phyloP scores from a whole-genome alignment of 805 yeast species.

The Sugiyamaella americana region DNA sequence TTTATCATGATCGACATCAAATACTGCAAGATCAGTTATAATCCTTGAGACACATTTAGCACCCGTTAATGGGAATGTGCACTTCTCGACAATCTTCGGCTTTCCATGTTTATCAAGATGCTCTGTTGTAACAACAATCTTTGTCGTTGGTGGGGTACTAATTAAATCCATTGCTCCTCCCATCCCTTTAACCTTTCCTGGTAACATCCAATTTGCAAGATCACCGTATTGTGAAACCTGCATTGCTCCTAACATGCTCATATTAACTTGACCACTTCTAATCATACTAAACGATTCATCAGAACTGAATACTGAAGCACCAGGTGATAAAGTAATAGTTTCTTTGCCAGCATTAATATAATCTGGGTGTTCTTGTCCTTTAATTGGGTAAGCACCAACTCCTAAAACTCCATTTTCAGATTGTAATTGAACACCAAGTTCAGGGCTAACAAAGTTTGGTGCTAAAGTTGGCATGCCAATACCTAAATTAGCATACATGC shows the following conservation, averaged over 20 bases:
- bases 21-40: conserved; percentile 42
- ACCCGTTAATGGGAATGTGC: conserved; percentile 41
- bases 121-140: conserved; percentile 40
- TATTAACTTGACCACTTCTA: conserved; percentile 36
- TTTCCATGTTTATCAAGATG: conserved; percentile 41
- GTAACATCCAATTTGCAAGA: conserved; percentile 44
- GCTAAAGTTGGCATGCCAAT: conserved; percentile 43
- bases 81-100: conserved; percentile 37
- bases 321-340: conserved; percentile 37
- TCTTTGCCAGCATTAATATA: conserved; percentile 43
- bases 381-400: conserved; percentile 36
- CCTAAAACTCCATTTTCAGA: conserved; percentile 42
- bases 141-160: conserved; percentile 36
- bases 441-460: conserved; percentile 33
- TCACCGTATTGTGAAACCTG: conserved; percentile 40
- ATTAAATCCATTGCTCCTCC: conserved; percentile 48
- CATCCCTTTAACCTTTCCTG: conserved; percentile 43
- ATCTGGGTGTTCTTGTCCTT: conserved; percentile 40
- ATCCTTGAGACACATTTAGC: conserved; percentile 37
- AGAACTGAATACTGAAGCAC: conserved; percentile 41
- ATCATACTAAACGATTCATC: conserved; percentile 44
- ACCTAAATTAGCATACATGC: conserved; percentile 37
- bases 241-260: conserved; percentile 40
- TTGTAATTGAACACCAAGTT: conserved; percentile 35
- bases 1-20: conserved; percentile 34